Evolutionary conservation across 768 basidiomycete genomes (phyloP).

Genomic region (Trametes cinnabarina): DNA sequence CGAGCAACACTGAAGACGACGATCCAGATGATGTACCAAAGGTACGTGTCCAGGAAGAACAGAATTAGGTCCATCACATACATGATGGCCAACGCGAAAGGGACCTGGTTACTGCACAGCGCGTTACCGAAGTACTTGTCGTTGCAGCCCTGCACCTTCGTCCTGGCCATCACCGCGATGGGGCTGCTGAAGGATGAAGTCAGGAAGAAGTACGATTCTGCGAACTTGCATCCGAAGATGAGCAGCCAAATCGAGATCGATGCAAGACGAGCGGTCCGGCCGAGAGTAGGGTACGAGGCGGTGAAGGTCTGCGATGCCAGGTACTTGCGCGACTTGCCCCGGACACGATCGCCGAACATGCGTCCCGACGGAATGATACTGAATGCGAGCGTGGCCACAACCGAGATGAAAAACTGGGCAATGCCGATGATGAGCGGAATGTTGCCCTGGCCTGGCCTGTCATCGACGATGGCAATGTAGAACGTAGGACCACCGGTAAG

Average conservation of each 20-base stretch:
- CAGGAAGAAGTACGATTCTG: constrained; percentile 97
- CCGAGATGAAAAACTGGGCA: constrained; percentile 91
- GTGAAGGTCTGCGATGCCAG: constrained; percentile 99
- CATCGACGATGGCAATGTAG: constrained; percentile 87
- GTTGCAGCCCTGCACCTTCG: constrained; percentile 85
- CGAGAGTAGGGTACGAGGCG: constrained; percentile 87
- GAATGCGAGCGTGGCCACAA: constrained; percentile 79
- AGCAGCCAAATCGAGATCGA: constrained; percentile 88
- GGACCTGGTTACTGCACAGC: constrained; percentile 89
- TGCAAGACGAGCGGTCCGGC: constrained; percentile 69
- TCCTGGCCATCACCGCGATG: constrained; percentile 94
- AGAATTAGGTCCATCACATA: constrained; percentile 96
- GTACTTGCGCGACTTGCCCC: constrained; percentile 96
- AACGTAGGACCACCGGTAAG: constrained; percentile 92
- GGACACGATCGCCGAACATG: constrained; percentile 98
- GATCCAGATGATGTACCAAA: constrained; percentile 99
- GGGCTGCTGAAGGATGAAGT: constrained; percentile 96
- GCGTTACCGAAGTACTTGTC: constrained; percentile 79
- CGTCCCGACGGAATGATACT: constrained; percentile 90
- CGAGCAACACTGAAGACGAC: constrained; percentile 91
- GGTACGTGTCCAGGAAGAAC: constrained; percentile 99
- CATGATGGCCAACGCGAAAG: constrained; percentile 96
- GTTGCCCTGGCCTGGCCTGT: constrained; percentile 51
- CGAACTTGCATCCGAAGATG: constrained; percentile 94
- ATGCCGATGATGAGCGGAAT: constrained; percentile 89